Conservation (phyloP, 2,329 filamentous ascomycete genomes). For the Zymoseptoria brevis region DNA sequence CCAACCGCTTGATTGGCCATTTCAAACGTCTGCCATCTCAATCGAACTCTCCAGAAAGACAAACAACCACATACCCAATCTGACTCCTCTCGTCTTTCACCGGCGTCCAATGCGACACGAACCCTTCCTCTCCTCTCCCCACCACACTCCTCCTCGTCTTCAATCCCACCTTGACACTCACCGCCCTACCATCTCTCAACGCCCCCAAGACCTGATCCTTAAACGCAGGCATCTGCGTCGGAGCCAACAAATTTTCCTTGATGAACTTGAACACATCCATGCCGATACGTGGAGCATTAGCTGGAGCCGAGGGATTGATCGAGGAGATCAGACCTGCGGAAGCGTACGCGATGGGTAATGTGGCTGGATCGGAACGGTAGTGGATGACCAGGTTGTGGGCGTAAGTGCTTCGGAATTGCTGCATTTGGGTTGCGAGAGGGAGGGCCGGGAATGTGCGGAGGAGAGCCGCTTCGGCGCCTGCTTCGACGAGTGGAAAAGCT, state of each 20-base stretch:
- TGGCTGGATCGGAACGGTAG: slow-evolving; percentile 36
- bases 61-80: slow-evolving; percentile 1
- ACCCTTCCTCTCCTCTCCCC: slow-evolving; percentile 29
- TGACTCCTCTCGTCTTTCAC: slow-evolving; percentile 33
- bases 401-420: slow-evolving; percentile 38
- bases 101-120: slow-evolving; percentile 38
- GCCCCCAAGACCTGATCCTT: slow-evolving; percentile 37
- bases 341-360: neutral
- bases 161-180: slow-evolving; percentile 26
- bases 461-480: slow-evolving; percentile 38
- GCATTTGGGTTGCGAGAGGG: slow-evolving; percentile 33
- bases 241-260: slow-evolving; percentile 34
- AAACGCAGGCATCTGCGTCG: slow-evolving; percentile 35
- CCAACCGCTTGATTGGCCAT: neutral
- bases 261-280: slow-evolving; percentile 52
- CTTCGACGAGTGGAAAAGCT: slow-evolving; percentile 1
- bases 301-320: slow-evolving; percentile 35
- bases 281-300: slow-evolving; percentile 32
- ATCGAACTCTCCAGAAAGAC: neutral
- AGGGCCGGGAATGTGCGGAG: slow-evolving; percentile 31
- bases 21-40: neutral
- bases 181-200: slow-evolving; percentile 24
- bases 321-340: slow-evolving; percentile 38
- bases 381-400: slow-evolving; percentile 35
- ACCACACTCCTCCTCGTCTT: slow-evolving; percentile 22